These are phyloP conservation scores for Cenchrus fungigraminus DNA, from an alignment of 176 grass and related monocot genomes.

Conservation along the genomic window DNA sequence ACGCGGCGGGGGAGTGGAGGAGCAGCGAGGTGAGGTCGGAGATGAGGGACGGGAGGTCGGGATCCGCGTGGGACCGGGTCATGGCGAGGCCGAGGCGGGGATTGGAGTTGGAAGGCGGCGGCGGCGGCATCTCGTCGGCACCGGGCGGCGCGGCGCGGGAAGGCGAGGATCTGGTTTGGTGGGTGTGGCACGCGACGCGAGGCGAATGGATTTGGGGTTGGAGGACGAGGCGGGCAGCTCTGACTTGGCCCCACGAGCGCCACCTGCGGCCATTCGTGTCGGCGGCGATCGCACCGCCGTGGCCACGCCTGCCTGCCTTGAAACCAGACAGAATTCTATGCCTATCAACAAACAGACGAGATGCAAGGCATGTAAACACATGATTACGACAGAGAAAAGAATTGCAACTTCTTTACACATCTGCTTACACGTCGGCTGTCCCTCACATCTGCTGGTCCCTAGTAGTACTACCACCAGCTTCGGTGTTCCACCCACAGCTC, in stretches of 20 bases:
- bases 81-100: background rate
- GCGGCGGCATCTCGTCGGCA: constrained; percentile 26
- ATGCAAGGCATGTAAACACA: too few relatives aligned
- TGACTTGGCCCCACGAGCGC: too few relatives aligned
- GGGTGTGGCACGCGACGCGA: too few relatives aligned
- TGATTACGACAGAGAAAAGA: background rate
- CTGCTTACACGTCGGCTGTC: too few relatives aligned
- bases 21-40: constrained; percentile 65
- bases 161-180: background rate
- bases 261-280: too few relatives aligned
- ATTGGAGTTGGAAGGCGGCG: background rate
- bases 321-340: too few relatives aligned
- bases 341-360: too few relatives aligned
- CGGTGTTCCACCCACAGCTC: constrained; percentile 10
- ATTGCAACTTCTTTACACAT: constrained; percentile 18
- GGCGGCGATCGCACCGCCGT: too few relatives aligned
- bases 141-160: background rate
- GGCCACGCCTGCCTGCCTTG: too few relatives aligned
- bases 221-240: too few relatives aligned
- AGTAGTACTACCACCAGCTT: background rate
- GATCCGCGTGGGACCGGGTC: background rate
- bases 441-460: background rate
- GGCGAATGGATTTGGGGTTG: background rate
- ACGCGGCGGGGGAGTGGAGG: constrained; percentile 31
- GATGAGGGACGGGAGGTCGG: constrained; percentile 56